Percentiles rank a stretch among this genome's conserved stretches.
Conservation (phyloP, 2,329 filamentous ascomycete species). For the Cordyceps javanica region DNA sequence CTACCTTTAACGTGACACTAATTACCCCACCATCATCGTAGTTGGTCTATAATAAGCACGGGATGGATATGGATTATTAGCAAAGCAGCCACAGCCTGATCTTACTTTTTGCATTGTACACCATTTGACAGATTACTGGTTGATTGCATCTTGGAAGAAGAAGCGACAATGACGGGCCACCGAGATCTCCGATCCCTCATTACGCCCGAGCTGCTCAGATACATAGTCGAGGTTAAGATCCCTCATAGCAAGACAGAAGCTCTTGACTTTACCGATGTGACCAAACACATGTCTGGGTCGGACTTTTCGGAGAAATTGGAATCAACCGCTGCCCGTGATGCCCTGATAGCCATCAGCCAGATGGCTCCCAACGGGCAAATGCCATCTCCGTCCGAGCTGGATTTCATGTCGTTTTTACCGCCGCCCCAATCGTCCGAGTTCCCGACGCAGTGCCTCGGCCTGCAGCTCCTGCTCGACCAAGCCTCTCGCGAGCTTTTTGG, state of each 20-base stretch:
- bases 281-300: background rate
- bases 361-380: background rate
- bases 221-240: background rate
- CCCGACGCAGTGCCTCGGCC: background rate
- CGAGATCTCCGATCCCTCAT: background rate
- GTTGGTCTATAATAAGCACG: no score
- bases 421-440: slow-evolving; percentile 3
- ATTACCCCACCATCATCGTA: no score
- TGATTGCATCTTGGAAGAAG: no score
- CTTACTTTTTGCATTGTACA: no score
- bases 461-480: background rate
- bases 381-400: background rate
- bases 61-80: no score
- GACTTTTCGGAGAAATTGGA: background rate
- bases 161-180: background rate
- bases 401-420: slow-evolving; percentile 3
- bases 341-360: background rate
- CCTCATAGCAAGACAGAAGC: background rate
- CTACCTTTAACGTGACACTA: no score
- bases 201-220: background rate
- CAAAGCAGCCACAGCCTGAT: no score
- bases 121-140: no score
- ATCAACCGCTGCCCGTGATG: background rate
- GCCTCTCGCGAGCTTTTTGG: background rate
- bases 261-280: background rate